Conservation (phyloP, 192 early-diverging fungal species). For the Dissophora ornata region DNA sequence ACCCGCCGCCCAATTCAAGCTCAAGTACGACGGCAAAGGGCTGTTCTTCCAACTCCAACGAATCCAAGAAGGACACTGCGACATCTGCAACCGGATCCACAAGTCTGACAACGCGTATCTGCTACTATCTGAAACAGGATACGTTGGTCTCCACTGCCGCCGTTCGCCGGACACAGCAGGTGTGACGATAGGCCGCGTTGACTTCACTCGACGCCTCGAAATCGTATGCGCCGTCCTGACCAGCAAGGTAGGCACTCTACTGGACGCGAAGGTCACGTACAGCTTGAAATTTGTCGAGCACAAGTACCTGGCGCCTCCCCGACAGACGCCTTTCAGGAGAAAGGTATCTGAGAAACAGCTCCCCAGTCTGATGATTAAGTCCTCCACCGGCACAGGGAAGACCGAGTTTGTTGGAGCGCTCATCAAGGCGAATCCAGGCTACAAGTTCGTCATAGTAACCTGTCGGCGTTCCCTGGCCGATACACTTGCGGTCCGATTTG, state of each 20-base stretch:
- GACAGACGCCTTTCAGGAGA: not conserved
- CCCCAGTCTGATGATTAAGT: conserved; percentile 19
- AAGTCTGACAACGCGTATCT: conserved; percentile 8
- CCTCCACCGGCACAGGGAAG: conserved; percentile 10
- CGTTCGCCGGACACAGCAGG: not conserved
- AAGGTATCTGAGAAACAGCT: not conserved
- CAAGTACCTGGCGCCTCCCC: not conserved
- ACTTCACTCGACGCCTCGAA: not conserved
- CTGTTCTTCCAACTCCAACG: conserved; percentile 2
- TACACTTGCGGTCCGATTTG: conserved; percentile 1
- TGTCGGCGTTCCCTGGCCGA: conserved; percentile 2
- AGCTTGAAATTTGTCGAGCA: conserved; percentile 1
- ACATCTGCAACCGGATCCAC: conserved; percentile 4
- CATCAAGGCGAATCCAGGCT: conserved; percentile 7
- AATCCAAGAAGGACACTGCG: conserved; percentile 1
- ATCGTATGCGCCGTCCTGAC: not conserved
- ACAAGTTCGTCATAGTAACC: conserved; percentile 3
- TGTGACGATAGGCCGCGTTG: not conserved
- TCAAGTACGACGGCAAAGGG: not conserved
- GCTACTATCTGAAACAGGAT: not conserved
- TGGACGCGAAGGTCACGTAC: conserved; percentile 1
- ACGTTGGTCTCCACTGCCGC: conserved; percentile 7
- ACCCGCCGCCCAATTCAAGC: not conserved
- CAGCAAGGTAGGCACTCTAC: not conserved
- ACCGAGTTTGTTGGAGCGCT: not conserved